Base-by-base conservation (phyloP, 176 grass and related monocot species). In the Cenchrus purpureus region DNA sequence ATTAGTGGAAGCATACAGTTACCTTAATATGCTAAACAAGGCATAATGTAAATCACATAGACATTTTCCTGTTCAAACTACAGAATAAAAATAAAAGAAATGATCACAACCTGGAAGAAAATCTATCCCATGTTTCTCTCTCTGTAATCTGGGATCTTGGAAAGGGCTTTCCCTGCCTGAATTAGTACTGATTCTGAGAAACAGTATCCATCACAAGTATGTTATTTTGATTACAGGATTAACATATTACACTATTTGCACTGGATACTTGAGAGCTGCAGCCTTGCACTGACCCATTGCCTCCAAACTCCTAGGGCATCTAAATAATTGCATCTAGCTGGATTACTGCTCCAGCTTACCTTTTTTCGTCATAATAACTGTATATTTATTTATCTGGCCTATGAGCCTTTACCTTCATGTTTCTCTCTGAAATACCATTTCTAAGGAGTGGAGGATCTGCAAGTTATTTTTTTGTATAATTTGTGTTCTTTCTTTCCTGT, bases 351-450 rank as follows among this genome's bases (percentile, higher is more conserved):
- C 4, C 5, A 54, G 12, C 31, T 61, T 62, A 37, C 6, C 31
- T 77, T 64, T 64, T 6, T 16, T 46, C 9, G 7, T 72, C 31
- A 74, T 49, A 72, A 72, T 50, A 63, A 37, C 5, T 29, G 40
- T 51, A 70, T 87, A 45, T 14, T 46, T 50, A 51, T 11, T 60
- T 77, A 50, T 61, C 77, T 87, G 73, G 31, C 67, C 76, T 62
- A 62, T 53, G 10, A 71, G 45, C 45, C 7, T 82, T 77, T 12
- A 61, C 10, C 15, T 40, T 62, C 16, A 77, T 71, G 29, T 34
- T 64, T 54, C 56, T 73, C 42, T 61, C 59, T 15, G 56, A 56
- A 72, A 84, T 25, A 61, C 9, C 12, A 28, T 57, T 59, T 1
- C 9, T 25, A 61, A 74, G 51, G 79, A 43, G 6, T 74, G 68